These are phyloP conservation scores for Cladosporium sp. DNA, from an alignment of 2,329 filamentous ascomycete species.

Conservation along the genomic window DNA sequence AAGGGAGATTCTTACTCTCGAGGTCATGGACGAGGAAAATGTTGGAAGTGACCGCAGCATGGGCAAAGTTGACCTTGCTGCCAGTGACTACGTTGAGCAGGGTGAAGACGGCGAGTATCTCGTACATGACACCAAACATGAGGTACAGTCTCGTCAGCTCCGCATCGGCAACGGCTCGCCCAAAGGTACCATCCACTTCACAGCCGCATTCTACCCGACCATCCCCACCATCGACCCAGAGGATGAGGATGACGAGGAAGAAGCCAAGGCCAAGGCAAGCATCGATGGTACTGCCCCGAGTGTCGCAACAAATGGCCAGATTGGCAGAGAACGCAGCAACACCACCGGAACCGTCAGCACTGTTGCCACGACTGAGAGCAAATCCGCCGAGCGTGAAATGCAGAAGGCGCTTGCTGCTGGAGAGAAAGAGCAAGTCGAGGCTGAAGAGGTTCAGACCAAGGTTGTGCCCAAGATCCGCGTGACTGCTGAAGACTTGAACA, in stretches of 20 bases:
- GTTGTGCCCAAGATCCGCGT: constrained; percentile 74
- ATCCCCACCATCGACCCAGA: constrained; percentile 86
- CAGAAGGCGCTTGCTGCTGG: constrained; percentile 49
- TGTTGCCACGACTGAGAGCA: constrained; percentile 35
- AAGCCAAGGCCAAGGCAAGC: constrained; percentile 24
- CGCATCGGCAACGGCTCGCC: constrained; percentile 69
- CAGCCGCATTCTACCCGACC: constrained; percentile 85
- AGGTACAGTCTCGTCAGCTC: constrained; percentile 65
- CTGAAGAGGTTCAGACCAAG: constrained; percentile 49
- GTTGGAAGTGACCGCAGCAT: constrained; percentile 88
- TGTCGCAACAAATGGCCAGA: constrained; percentile 19
- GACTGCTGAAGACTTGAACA: constrained; percentile 74
- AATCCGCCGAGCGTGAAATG: constrained; percentile 41
- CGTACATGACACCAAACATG: constrained; percentile 71
- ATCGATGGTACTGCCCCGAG: constrained; percentile 25
- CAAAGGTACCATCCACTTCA: constrained; percentile 82
- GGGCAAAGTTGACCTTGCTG: constrained; percentile 74
- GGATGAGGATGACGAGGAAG: constrained; percentile 64
- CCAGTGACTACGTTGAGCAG: constrained; percentile 76
- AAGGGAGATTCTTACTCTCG: constrained; percentile 80
- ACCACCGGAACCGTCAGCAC: constrained; percentile 45
- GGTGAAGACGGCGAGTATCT: constrained; percentile 78
- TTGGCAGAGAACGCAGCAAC: constrained; percentile 24
- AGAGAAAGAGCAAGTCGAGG: constrained; percentile 48
- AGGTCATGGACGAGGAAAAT: constrained; percentile 96